A percentile compares a stretch with the other conserved stretches of the same genome.
phyloP scores from a whole-genome alignment of 2,329 filamentous ascomycete genomes.

The Aspergillus intermedius region DNA sequence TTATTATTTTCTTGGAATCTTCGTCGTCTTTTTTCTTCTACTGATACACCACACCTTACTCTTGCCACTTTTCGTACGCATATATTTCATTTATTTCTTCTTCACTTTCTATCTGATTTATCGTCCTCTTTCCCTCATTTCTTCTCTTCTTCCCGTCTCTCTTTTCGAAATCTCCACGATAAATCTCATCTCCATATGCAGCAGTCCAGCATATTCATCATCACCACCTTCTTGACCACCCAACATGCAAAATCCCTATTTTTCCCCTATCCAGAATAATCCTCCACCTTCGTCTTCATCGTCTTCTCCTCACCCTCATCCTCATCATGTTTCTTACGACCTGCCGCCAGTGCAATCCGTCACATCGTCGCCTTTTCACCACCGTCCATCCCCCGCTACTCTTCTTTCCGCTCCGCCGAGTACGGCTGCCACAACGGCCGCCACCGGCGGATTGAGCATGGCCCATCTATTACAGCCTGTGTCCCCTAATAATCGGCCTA shows the following conservation, averaged over 20 bases:
- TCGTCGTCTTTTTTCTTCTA: not conserved
- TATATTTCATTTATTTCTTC: conserved; percentile 1
- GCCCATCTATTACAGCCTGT: not conserved
- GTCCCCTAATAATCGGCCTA: not conserved
- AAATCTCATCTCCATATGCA: not conserved
- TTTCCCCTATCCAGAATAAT: conserved; percentile 18
- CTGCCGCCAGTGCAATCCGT: conserved; percentile 31
- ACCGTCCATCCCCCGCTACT: conserved; percentile 20
- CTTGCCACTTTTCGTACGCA: not conserved
- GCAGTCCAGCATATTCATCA: not conserved
- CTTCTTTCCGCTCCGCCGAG: conserved; percentile 33
- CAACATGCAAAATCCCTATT: conserved; percentile 30
- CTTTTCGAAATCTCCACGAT: not conserved
- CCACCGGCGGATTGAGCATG: conserved; percentile 33
- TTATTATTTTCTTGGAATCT: not conserved
- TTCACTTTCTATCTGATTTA: conserved; percentile 3
- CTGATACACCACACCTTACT: not conserved
- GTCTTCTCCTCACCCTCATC: not conserved
- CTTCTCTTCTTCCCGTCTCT: not conserved
- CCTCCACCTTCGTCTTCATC: not conserved
- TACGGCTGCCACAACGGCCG: conserved; percentile 19
- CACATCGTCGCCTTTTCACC: conserved; percentile 25
- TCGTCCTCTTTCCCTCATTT: not conserved
- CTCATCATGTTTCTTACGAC: conserved; percentile 24
- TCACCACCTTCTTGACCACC: not conserved